Evolutionary conservation across 31 red algal genomes (phyloP).

Genomic region (Odonthalia washingtoniensis): DNA sequence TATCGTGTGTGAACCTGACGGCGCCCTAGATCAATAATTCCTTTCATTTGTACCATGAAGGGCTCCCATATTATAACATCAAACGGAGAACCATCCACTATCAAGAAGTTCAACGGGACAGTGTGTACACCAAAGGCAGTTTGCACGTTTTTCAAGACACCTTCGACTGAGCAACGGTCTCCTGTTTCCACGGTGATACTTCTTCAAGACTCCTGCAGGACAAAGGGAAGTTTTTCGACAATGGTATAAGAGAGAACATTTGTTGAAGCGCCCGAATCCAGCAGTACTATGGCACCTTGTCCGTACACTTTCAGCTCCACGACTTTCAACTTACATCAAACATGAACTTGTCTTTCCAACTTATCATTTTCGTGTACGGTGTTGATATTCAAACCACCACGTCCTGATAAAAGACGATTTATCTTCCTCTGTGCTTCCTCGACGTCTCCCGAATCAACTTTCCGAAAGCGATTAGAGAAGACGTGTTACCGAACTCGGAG

Average conservation of each 20-base stretch:
- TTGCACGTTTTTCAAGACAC: not conserved
- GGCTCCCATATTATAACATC: not conserved
- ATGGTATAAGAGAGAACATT: not conserved
- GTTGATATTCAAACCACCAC: too few relatives aligned
- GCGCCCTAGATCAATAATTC: not conserved
- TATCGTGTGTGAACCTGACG: not conserved
- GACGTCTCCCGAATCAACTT: too few relatives aligned
- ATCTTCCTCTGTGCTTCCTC: too few relatives aligned
- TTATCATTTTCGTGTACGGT: too few relatives aligned
- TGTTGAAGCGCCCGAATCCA: not conserved
- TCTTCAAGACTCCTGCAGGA: not conserved
- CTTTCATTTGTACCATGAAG: not conserved
- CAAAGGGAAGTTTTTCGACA: not conserved
- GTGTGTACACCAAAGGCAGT: not conserved
- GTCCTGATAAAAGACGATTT: too few relatives aligned
- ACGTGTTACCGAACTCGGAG: too few relatives aligned
- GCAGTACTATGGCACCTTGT: too few relatives aligned
- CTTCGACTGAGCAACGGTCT: not conserved
- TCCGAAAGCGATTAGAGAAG: too few relatives aligned
- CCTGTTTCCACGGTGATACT: not conserved
- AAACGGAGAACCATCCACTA: too few relatives aligned
- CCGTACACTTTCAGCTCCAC: too few relatives aligned
- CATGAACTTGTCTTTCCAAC: too few relatives aligned
- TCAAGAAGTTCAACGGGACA: not conserved
- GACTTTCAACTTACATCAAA: too few relatives aligned